These are phyloP conservation scores for Nicotiana attenuata DNA, from an alignment of 257 asterid species.

Conservation along the genomic window DNA sequence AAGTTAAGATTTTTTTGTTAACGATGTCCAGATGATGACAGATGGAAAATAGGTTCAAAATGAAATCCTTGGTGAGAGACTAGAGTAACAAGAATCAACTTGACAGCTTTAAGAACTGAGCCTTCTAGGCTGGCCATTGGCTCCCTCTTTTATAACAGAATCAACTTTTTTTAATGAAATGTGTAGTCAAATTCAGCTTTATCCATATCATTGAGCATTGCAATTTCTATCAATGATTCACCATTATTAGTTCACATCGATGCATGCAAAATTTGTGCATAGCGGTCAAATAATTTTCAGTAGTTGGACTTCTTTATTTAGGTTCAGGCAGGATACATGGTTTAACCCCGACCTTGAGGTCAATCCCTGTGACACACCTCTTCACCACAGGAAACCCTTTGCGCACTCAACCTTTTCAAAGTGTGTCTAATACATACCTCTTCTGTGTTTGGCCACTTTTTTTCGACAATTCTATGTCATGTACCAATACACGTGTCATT, in stretches of 20 bases:
- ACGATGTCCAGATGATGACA: not conserved
- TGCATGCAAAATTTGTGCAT: not conserved
- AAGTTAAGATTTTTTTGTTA: not conserved
- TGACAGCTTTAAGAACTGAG: not conserved
- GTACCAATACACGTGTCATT: too few relatives aligned
- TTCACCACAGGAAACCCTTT: too few relatives aligned
- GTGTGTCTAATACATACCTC: too few relatives aligned
- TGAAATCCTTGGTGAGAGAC: not conserved
- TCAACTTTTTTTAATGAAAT: not conserved
- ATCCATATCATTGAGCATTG: not conserved
- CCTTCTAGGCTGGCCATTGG: not conserved
- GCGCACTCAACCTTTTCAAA: too few relatives aligned
- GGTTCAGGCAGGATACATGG: not conserved
- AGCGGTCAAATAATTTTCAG: not conserved
- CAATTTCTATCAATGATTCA: not conserved
- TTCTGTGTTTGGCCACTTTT: too few relatives aligned
- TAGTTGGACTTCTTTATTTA: not conserved
- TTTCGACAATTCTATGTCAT: too few relatives aligned
- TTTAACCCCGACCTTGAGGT: too few relatives aligned
- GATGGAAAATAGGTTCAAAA: not conserved
- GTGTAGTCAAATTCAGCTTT: not conserved
- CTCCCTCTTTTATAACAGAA: not conserved
- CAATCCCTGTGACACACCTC: too few relatives aligned
- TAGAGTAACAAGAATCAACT: not conserved
- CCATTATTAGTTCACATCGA: not conserved